A percentile compares a stretch with the other conserved stretches of the same genome.
Evolutionary conservation across 2,329 filamentous ascomycete species (phyloP).

Genomic region (Ophiocordyceps camponoti-floridani): DNA sequence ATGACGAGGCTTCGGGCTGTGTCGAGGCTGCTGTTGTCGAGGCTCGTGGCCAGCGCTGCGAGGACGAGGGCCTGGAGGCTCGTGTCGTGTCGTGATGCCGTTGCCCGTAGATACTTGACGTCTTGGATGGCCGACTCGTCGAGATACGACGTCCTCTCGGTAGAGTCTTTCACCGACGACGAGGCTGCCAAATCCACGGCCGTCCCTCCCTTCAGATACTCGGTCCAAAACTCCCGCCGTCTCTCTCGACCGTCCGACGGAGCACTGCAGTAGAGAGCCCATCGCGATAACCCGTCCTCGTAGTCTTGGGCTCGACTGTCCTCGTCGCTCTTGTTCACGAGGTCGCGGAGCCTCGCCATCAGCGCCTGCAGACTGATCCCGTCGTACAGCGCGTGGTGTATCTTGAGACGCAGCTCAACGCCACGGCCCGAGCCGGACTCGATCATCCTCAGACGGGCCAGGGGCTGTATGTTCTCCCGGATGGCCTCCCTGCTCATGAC

Average conservation of each 20-base stretch:
- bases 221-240: conserved; percentile 21
- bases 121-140: conserved; percentile 25
- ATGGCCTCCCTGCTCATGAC: conserved; percentile 19
- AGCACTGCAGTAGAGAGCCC: conserved; percentile 8
- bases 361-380: conserved; percentile 57
- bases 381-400: conserved; percentile 84
- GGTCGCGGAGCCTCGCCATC: conserved; percentile 19
- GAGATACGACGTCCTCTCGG: conserved; percentile 17
- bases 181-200: background rate
- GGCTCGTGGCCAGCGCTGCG: conserved; percentile 43
- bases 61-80: conserved; percentile 61
- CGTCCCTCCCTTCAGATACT: conserved; percentile 14
- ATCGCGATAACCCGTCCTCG: conserved; percentile 6
- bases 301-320: background rate
- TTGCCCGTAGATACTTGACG: conserved; percentile 11
- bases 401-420: conserved; percentile 29
- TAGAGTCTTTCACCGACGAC: background rate
- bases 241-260: conserved; percentile 1
- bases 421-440: conserved; percentile 2
- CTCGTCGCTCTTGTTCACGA: conserved; percentile 4
- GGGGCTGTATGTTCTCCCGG: conserved; percentile 3
- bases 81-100: conserved; percentile 34
- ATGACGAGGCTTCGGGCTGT: conserved; percentile 33
- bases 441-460: conserved; percentile 8
- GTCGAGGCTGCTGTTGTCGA: conserved; percentile 9